Conservation (phyloP, 768 basidiomycete genomes). For the Lentinula edodes region DNA sequence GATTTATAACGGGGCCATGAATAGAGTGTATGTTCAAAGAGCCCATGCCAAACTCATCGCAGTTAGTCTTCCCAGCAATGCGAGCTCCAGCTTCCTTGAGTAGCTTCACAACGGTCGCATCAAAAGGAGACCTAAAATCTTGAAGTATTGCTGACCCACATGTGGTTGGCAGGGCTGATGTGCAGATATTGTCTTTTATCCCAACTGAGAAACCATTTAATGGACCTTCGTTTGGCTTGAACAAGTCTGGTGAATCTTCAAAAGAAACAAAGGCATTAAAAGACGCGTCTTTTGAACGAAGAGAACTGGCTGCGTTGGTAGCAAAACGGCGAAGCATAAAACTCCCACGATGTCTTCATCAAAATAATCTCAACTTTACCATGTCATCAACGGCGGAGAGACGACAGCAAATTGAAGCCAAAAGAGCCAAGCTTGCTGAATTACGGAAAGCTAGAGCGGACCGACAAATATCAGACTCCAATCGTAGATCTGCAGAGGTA, state of each 20-base stretch:
- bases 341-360: not conserved
- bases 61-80: conserved; percentile 86
- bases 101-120: conserved; percentile 75
- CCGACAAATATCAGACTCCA: conserved; percentile 50
- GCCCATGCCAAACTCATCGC: conserved; percentile 99
- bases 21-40: conserved; percentile 73
- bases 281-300: not conserved
- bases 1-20: conserved; percentile 80
- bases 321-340: not conserved
- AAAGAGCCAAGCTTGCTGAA: conserved; percentile 82
- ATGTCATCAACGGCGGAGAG: conserved; percentile 50
- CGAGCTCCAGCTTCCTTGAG: conserved; percentile 60
- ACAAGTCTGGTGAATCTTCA: not conserved
- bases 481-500: conserved; percentile 36
- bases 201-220: conserved; percentile 50
- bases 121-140: conserved; percentile 74
- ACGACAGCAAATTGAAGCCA: conserved; percentile 86
- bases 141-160: conserved; percentile 75
- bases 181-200: conserved; percentile 87
- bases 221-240: conserved; percentile 13
- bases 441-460: conserved; percentile 74
- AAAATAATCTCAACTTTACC: not conserved
- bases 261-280: conserved; percentile 54
- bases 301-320: not conserved
- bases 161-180: conserved; percentile 53